Percentiles rank a stretch among this genome's conserved stretches.
Conservation (phyloP, 2,329 filamentous ascomycete genomes). For the Raffaelea ambrosiae region DNA sequence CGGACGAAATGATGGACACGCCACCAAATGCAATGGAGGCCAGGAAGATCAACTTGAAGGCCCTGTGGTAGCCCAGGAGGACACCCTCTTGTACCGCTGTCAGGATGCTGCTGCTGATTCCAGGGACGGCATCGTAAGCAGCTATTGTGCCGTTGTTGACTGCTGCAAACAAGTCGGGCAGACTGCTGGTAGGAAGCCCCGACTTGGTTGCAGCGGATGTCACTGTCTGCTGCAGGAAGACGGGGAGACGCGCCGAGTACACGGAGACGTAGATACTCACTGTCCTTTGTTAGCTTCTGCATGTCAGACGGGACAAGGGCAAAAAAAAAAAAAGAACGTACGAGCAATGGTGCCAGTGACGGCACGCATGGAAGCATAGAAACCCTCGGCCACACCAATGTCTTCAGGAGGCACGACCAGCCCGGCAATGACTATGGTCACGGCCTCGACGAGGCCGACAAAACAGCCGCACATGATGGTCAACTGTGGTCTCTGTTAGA, state of each 20-base stretch:
- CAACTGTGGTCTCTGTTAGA: too few relatives aligned
- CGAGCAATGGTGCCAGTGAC: neutral
- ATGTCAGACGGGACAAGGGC: too few relatives aligned
- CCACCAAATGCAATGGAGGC: constrained; percentile 4
- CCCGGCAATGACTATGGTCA: constrained; percentile 6
- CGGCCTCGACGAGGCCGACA: constrained; percentile 9
- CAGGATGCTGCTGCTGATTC: constrained; percentile 2
- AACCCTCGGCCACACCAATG: constrained; percentile 5
- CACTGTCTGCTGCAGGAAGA: constrained; percentile 1
- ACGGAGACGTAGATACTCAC: constrained; percentile 6
- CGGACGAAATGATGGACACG: constrained; percentile 4
- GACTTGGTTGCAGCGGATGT: neutral
- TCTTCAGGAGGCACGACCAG: constrained; percentile 7
- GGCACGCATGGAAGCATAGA: constrained; percentile 2
- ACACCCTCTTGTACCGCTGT: neutral
- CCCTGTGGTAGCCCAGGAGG: neutral
- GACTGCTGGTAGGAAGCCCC: constrained; percentile 1
- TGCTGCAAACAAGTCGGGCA: neutral
- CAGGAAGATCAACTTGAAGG: constrained; percentile 3
- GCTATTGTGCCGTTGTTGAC: constrained; percentile 3
- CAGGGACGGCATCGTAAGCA: constrained; percentile 4
- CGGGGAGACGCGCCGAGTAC: constrained; percentile 2
- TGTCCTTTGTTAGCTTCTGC: too few relatives aligned
- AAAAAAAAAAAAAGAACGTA: neutral
- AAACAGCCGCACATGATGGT: constrained; percentile 5